Percentiles rank a stretch among this genome's conserved stretches.
phyloP scores from a whole-genome alignment of 202 grass and related monocot genomes.

The Brachypodium distachyon region DNA sequence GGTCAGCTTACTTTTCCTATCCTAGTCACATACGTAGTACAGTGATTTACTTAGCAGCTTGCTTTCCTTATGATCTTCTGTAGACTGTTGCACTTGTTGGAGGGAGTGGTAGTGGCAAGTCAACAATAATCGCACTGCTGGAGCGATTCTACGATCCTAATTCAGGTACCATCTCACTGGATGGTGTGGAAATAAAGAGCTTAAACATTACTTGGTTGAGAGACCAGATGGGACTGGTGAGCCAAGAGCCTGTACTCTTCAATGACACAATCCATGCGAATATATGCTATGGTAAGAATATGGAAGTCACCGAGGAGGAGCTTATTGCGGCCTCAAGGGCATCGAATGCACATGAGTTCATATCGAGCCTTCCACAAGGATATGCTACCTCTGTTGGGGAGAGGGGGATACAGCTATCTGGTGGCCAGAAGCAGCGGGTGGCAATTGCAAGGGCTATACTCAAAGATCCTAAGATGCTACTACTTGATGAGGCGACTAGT shows the following conservation, averaged over 20 bases:
- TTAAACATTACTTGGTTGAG: conserved; percentile 70
- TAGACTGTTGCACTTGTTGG: conserved; percentile 73
- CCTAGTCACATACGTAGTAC: not conserved
- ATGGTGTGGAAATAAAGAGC: conserved; percentile 49
- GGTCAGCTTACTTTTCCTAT: conserved; percentile 31
- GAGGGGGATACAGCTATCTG: conserved; percentile 48
- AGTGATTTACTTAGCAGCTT: not conserved
- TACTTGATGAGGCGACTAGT: conserved; percentile 60
- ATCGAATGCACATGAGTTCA: conserved; percentile 71
- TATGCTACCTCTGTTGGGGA: conserved; percentile 50
- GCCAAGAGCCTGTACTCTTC: conserved; percentile 80
- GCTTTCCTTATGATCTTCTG: not conserved
- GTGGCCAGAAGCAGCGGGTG: conserved; percentile 40
- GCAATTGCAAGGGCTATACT: conserved; percentile 37
- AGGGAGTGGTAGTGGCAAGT: conserved; percentile 75
- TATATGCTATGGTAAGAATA: conserved; percentile 74
- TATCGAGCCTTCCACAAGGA: conserved; percentile 70
- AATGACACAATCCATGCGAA: conserved; percentile 71
- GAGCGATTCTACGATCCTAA: conserved; percentile 77
- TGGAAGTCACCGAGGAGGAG: conserved; percentile 57
- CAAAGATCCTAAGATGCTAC: conserved; percentile 32
- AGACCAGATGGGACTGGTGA: conserved; percentile 59
- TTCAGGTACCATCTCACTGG: conserved; percentile 43
- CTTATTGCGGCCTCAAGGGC: conserved; percentile 43
- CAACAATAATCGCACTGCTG: conserved; percentile 52